These are phyloP conservation scores for Colletotrichum ledebouriae DNA, from an alignment of 2,329 filamentous ascomycete genomes.

Conservation along the genomic window DNA sequence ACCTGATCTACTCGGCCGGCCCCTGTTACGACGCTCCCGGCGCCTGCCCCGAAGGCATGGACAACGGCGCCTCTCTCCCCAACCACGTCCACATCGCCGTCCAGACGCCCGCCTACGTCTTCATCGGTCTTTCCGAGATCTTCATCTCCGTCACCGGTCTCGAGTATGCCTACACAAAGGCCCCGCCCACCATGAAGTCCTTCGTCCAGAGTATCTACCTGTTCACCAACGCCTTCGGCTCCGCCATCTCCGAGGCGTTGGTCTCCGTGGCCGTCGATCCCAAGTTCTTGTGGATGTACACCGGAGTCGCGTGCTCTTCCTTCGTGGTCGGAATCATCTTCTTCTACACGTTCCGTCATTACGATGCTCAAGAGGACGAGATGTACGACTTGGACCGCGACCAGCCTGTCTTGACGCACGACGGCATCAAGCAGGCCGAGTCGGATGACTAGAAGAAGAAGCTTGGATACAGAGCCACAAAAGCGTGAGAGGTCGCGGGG, in stretches of 20 bases:
- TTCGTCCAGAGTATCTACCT: conserved; percentile 72
- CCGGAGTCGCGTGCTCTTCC: conserved; percentile 65
- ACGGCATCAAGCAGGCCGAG: conserved; percentile 24
- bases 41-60: conserved; percentile 50
- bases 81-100: conserved; percentile 68
- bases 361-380: conserved; percentile 54
- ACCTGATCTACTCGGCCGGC: conserved; percentile 68
- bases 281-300: conserved; percentile 76
- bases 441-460: conserved; percentile 1
- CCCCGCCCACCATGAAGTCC: conserved; percentile 76
- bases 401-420: conserved; percentile 46
- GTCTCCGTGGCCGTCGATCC: conserved; percentile 67
- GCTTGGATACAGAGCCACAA: neutral
- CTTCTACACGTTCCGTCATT: conserved; percentile 58
- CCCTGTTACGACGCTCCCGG: conserved; percentile 64
- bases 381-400: conserved; percentile 56
- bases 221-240: conserved; percentile 70
- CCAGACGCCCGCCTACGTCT: conserved; percentile 66
- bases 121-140: conserved; percentile 71
- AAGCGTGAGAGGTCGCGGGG: neutral
- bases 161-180: conserved; percentile 82
- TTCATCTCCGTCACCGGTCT: conserved; percentile 77
- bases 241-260: conserved; percentile 69
- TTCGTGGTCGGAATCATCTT: conserved; percentile 65
- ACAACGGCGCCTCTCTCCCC: conserved; percentile 50